phyloP scores from a whole-genome alignment of 352 stramenopile species.

The Globisporangium barbulae region DNA sequence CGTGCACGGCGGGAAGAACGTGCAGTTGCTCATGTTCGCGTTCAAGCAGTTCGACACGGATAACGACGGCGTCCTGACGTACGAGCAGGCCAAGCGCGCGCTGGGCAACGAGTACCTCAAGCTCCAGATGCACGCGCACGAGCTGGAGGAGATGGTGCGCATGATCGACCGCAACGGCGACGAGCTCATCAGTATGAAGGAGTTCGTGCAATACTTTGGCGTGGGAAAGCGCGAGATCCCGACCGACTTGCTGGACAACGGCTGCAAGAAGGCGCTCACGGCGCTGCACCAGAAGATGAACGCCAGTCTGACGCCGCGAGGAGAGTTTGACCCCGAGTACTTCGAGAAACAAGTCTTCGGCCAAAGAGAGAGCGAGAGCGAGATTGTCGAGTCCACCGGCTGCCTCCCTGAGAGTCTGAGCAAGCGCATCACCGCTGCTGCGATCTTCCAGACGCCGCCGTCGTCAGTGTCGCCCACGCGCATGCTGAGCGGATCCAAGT shows the following conservation, averaged over 20 bases:
- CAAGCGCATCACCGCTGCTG: slow-evolving; percentile 38
- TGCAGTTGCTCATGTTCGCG: slow-evolving; percentile 64
- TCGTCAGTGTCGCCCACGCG: slow-evolving; percentile 10
- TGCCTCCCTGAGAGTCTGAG: slow-evolving; percentile 59
- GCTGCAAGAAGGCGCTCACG: slow-evolving; percentile 52
- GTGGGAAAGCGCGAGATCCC: slow-evolving; percentile 48
- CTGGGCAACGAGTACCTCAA: slow-evolving; percentile 60
- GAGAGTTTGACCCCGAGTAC: slow-evolving; percentile 42
- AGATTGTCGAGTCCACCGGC: slow-evolving; percentile 12
- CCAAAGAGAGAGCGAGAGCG: not conserved
- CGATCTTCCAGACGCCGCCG: slow-evolving; percentile 23
- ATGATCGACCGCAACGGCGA: slow-evolving; percentile 74
- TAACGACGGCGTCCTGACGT: slow-evolving; percentile 71
- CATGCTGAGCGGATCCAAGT: slow-evolving; percentile 14
- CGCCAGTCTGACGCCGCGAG: slow-evolving; percentile 41
- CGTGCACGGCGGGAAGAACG: slow-evolving; percentile 60
- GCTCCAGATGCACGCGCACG: slow-evolving; percentile 40
- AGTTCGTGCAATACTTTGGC: slow-evolving; percentile 85
- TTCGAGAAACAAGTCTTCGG: slow-evolving; percentile 14
- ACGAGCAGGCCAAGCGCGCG: slow-evolving; percentile 60
- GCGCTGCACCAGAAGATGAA: slow-evolving; percentile 55
- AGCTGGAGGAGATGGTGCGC: slow-evolving; percentile 73
- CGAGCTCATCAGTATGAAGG: slow-evolving; percentile 70
- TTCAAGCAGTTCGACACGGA: slow-evolving; percentile 79
- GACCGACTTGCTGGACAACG: slow-evolving; percentile 65